Evolutionary conservation across 768 basidiomycete genomes (phyloP), one percentile per base, ranked within the genome.

Genomic region (Russula lepida): DNA sequence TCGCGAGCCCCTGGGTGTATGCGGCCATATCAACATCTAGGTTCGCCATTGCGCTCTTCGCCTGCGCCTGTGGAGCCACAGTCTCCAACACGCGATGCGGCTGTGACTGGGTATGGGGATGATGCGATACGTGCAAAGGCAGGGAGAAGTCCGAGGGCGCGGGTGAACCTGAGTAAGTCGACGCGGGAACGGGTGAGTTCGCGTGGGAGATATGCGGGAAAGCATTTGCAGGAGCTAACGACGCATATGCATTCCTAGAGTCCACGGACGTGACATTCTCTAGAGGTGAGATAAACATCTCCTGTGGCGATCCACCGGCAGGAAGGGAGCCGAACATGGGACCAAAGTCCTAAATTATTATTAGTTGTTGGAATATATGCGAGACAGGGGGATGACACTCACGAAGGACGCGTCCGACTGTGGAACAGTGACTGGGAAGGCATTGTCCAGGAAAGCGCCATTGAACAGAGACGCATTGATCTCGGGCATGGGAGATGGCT

Each of bases 91-190:
- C 9, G 28, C 64, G 66, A 12, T 62, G 64, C 0, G 66, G 54
- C 23, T 66, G 43, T 21, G 43, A 44, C 43, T 44, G 43, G 11
- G 43, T 9, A 21, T 44, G 41, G 4, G 8, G n/a, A 43, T 43
- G n/a, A 43, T 43, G 57, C 8, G 64, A 58, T 2, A 60, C 66
- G 13, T 66, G 60, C n/a, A 66, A 7, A 6, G 63, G 56, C 6
- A 65, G 19, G 4, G 64, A 65, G 19, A 66, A 60, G 27, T 66
- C 66, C 5, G 66, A 65, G 12, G 64, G 66, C 4, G 60, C 66
- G 0, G 64, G 64, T 4, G 66, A 66, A 44, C 56, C 57, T 2
- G 66, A 66, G 52, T 66, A 66, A 17, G 58, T 62, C n/a, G 66
- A 66, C 35, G 64, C 32, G 15, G 65, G 56, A 21, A 54, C 54